Conservation (phyloP, 2,329 filamentous ascomycete species). For the Rhynchosporium agropyri region DNA sequence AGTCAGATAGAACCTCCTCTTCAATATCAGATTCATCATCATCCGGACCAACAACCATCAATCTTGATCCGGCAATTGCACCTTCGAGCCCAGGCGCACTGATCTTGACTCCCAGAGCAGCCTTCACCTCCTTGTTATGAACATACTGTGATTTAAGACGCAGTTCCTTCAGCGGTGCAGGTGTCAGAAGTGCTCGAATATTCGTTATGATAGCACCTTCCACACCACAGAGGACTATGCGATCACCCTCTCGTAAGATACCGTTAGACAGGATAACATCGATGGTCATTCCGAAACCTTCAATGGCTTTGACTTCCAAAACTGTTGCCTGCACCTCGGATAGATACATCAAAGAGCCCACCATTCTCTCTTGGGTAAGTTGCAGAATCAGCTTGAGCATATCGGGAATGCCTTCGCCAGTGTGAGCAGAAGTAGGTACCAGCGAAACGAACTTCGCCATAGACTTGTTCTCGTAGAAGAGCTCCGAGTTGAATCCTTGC, state of each 20-base stretch:
- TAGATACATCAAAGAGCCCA: conserved; percentile 95
- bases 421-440: conserved; percentile 94
- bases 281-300: conserved; percentile 98
- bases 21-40: conserved; percentile 97
- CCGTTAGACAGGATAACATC: conserved; percentile 97
- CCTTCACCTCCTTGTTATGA: conserved; percentile 99
- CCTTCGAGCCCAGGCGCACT: conserved; percentile 93
- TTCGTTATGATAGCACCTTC: conserved; percentile 95
- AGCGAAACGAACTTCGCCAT: conserved; percentile 95
- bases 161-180: conserved; percentile 88
- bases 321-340: conserved; percentile 98
- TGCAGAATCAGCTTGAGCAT: conserved; percentile 95
- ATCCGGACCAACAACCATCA: conserved; percentile 91
- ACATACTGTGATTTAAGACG: conserved; percentile 96
- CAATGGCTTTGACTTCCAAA: conserved; percentile 97
- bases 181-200: conserved; percentile 90
- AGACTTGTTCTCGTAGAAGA: conserved; percentile 97
- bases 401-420: conserved; percentile 98
- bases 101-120: conserved; percentile 97
- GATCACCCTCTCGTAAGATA: conserved; percentile 90
- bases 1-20: conserved; percentile 94
- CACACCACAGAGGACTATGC: conserved; percentile 93
- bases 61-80: conserved; percentile 92
- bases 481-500: conserved; percentile 96
- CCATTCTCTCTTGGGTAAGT: conserved; percentile 96